phyloP scores from a whole-genome alignment of 257 asterid genomes.

The Solanum medicagineum region DNA sequence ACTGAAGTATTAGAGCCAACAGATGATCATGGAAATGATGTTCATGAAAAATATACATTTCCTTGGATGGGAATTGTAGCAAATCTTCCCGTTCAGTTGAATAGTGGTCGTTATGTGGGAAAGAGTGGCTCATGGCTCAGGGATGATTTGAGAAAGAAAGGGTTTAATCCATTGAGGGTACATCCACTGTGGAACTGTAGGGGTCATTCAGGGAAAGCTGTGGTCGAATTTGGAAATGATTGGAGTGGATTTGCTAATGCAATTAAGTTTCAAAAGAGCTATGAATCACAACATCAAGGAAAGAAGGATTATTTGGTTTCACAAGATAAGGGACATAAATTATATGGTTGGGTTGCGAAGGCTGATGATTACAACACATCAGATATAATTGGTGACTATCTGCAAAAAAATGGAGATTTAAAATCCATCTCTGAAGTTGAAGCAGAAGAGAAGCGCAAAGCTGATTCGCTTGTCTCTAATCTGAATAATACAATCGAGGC shows the following conservation, averaged over 20 bases:
- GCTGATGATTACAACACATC: conserved; percentile 36
- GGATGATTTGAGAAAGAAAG: conserved; percentile 15
- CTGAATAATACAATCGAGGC: conserved; percentile 23
- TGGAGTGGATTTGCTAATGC: conserved; percentile 37
- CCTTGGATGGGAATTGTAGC: conserved; percentile 51
- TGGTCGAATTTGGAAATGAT: conserved; percentile 31
- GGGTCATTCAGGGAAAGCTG: conserved; percentile 40
- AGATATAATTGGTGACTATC: conserved; percentile 34
- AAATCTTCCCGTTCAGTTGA: conserved; percentile 22
- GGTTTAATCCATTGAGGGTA: conserved; percentile 34
- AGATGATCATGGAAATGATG: conserved; percentile 18
- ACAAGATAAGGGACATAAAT: neutral
- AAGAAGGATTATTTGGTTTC: conserved; percentile 13
- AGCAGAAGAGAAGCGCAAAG: conserved; percentile 33
- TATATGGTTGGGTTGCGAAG: conserved; percentile 45
- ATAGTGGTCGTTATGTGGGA: conserved; percentile 19
- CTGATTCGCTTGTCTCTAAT: conserved; percentile 26
- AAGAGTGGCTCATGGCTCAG: conserved; percentile 28
- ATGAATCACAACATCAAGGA: conserved; percentile 31
- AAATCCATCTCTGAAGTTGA: conserved; percentile 43
- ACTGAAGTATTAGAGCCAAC: neutral
- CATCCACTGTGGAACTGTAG: conserved; percentile 24
- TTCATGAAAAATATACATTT: conserved; percentile 25
- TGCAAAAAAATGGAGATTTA: conserved; percentile 51
- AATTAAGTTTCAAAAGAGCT: conserved; percentile 29